phyloP scores from a whole-genome alignment of 2,329 filamentous ascomycete genomes.

The Pseudodiploospora longispora region DNA sequence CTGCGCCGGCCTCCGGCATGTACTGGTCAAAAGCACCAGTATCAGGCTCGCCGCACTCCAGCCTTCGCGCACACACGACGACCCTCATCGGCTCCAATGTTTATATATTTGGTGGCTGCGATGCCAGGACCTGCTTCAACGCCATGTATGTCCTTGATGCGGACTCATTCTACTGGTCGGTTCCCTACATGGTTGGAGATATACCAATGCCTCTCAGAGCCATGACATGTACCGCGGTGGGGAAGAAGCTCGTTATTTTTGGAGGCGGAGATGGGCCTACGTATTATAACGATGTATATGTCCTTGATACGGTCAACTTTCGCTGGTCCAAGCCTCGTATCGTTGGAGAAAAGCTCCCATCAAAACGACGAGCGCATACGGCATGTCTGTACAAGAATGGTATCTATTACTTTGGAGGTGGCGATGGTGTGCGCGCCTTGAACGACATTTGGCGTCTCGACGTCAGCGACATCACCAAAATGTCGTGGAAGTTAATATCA shows the following conservation, averaged over 20 bases:
- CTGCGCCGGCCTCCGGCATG: constrained; percentile 61
- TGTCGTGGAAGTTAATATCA: constrained; percentile 61
- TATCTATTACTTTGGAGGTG: constrained; percentile 64
- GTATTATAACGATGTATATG: constrained; percentile 66
- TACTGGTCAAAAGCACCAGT: constrained; percentile 61
- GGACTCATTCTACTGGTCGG: constrained; percentile 62
- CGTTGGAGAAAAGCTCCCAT: constrained; percentile 48
- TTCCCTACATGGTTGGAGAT: constrained; percentile 56
- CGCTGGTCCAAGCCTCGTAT: constrained; percentile 57
- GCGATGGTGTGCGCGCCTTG: constrained; percentile 60
- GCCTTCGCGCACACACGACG: constrained; percentile 58
- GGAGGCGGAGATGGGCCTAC: constrained; percentile 62
- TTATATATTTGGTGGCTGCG: constrained; percentile 62
- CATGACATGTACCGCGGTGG: constrained; percentile 65
- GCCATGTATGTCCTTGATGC: constrained; percentile 62
- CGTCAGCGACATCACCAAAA: constrained; percentile 56
- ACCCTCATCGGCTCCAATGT: constrained; percentile 59
- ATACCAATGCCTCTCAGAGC: constrained; percentile 57
- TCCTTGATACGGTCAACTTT: constrained; percentile 63
- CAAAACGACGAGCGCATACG: constrained; percentile 57
- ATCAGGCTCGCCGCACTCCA: constrained; percentile 54
- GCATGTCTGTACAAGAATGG: constrained; percentile 65
- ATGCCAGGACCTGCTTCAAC: constrained; percentile 59
- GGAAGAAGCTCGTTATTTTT: constrained; percentile 62
- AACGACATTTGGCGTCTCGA: constrained; percentile 69